Conservation (phyloP, 139 green algal species). For the Chlorella sp. region DNA sequence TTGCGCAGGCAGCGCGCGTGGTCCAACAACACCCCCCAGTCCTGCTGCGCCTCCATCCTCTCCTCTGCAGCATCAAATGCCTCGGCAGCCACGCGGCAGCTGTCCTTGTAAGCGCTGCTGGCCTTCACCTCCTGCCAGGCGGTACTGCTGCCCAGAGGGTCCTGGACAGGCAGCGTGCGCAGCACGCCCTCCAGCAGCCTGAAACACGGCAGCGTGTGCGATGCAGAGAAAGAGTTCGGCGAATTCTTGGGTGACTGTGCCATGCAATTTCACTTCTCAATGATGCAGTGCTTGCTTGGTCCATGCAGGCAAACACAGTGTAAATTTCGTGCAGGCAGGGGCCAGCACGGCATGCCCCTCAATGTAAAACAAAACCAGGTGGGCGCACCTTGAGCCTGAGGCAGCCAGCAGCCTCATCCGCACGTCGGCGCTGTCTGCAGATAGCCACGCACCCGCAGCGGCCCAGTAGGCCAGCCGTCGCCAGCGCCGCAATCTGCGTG, state of each 20-base stretch:
- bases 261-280: background rate
- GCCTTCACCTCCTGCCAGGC: background rate
- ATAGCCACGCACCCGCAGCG: background rate
- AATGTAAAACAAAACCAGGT: background rate
- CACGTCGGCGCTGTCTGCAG: background rate
- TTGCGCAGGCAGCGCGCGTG: slow-evolving; percentile 17
- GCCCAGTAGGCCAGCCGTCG: slow-evolving; percentile 23
- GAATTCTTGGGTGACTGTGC: too few species aligned
- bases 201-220: background rate
- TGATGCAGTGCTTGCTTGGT: too few species aligned
- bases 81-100: background rate
- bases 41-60: background rate
- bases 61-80: background rate
- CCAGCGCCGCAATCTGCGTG: slow-evolving; percentile 15
- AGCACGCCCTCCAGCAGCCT: slow-evolving; percentile 25
- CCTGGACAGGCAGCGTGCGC: slow-evolving; percentile 18
- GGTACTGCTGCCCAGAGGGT: background rate
- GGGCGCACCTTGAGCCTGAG: slow-evolving; percentile 12
- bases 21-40: slow-evolving; percentile 5
- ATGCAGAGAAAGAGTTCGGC: background rate
- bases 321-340: background rate
- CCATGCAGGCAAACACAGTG: background rate
- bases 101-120: too few species aligned
- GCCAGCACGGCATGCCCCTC: background rate
- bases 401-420: slow-evolving; percentile 1